These are phyloP conservation scores for Crithidia sp. DNA, from an alignment of 208 protist species.

Conservation along the genomic window DNA sequence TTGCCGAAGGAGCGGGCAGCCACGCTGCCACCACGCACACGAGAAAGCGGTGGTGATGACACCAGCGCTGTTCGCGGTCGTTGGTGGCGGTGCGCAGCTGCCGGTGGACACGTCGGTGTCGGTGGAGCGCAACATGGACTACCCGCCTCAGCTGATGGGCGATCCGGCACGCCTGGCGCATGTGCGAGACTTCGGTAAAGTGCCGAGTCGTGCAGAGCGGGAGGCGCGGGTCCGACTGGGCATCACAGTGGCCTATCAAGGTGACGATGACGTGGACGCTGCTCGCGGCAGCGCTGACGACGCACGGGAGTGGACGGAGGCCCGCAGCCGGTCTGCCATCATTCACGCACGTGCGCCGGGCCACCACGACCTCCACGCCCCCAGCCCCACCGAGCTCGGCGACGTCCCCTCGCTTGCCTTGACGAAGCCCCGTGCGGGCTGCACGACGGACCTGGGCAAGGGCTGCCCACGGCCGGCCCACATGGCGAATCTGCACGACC, in stretches of 20 bases:
- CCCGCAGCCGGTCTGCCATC: constrained; percentile 37
- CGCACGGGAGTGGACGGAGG: constrained; percentile 35
- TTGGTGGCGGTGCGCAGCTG: neutral
- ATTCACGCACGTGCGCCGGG: constrained; percentile 72
- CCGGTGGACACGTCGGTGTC: constrained; percentile 52
- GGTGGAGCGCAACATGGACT: constrained; percentile 67
- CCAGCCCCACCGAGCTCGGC: constrained; percentile 62
- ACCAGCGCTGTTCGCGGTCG: neutral
- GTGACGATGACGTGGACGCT: neutral
- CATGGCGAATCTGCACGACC: constrained; percentile 48
- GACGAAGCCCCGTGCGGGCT: constrained; percentile 48
- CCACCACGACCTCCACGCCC: constrained; percentile 54
- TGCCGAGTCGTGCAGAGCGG: constrained; percentile 49
- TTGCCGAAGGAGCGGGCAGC: constrained; percentile 40
- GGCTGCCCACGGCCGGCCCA: constrained; percentile 38
- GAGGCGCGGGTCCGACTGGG: constrained; percentile 25
- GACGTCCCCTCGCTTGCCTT: constrained; percentile 64
- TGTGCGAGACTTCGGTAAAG: constrained; percentile 55
- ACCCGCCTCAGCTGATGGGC: constrained; percentile 49
- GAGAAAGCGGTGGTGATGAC: neutral
- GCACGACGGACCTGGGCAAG: constrained; percentile 48
- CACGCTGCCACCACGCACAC: constrained; percentile 36
- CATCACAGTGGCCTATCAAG: constrained; percentile 20
- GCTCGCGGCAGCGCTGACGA: constrained; percentile 1
- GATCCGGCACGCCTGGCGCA: constrained; percentile 34